Conservation (phyloP, 2,329 filamentous ascomycete species). For the Chrysosporium keratinophilum region DNA sequence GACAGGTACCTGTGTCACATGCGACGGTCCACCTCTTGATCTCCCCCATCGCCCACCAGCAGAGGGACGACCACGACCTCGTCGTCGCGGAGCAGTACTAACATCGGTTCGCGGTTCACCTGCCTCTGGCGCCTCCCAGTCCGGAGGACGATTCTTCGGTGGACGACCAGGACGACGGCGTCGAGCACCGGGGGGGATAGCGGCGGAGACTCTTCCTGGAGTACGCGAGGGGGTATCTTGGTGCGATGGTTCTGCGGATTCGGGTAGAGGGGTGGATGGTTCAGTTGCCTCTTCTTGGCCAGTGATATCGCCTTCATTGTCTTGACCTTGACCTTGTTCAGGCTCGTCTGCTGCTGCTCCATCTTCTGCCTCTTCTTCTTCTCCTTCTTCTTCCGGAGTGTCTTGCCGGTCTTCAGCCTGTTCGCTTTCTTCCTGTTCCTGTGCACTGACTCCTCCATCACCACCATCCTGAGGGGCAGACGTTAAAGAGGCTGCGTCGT, state of each 20-base stretch:
- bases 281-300: conserved; percentile 41
- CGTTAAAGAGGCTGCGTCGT: conserved; percentile 28
- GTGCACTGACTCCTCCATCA: conserved; percentile 19
- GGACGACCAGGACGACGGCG: conserved; percentile 71
- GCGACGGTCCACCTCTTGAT: conserved; percentile 59
- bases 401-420: conserved; percentile 9
- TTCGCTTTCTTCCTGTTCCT: conserved; percentile 10
- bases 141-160: conserved; percentile 71
- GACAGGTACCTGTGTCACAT: conserved; percentile 71
- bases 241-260: conserved; percentile 37
- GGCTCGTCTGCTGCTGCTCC: conserved; percentile 20
- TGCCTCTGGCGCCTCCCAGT: conserved; percentile 57
- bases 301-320: conserved; percentile 26
- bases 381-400: conserved; percentile 20
- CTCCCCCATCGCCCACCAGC: conserved; percentile 60
- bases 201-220: conserved; percentile 40
- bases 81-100: conserved; percentile 46
- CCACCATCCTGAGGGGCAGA: conserved; percentile 29
- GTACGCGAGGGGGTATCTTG: conserved; percentile 45
- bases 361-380: conserved; percentile 15
- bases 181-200: conserved; percentile 45
- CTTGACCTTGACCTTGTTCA: conserved; percentile 18
- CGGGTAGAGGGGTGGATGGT: conserved; percentile 27
- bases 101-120: conserved; percentile 35
- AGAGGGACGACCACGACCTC: conserved; percentile 50